phyloP scores from a whole-genome alignment of 2,329 filamentous ascomycete genomes.

The Calonectria henricotiae region DNA sequence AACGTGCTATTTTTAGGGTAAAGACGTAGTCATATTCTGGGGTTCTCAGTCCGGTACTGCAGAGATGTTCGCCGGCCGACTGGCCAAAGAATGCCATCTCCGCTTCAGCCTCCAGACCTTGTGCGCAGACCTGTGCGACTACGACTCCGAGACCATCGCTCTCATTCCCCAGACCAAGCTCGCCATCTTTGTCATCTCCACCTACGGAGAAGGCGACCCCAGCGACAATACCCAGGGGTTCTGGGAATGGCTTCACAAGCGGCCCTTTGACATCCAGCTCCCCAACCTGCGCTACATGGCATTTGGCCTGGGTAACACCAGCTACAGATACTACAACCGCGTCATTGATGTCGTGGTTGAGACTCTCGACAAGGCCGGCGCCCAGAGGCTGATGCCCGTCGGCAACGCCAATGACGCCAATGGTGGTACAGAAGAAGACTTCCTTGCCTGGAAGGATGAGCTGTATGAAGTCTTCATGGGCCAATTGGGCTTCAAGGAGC shows the following conservation, averaged over 20 bases:
- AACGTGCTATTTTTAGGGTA: conserved; percentile 57
- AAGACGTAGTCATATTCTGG: conserved; percentile 95
- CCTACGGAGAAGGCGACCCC: conserved; percentile 62
- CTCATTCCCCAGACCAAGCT: conserved; percentile 49
- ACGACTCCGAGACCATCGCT: conserved; percentile 61
- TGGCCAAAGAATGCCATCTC: conserved; percentile 92
- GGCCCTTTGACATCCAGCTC: conserved; percentile 36
- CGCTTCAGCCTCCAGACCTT: conserved; percentile 92
- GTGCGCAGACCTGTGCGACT: conserved; percentile 73
- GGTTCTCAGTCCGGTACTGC: conserved; percentile 97
- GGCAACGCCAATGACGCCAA: conserved; percentile 56
- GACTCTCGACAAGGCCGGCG: conserved; percentile 50
- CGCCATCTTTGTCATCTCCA: conserved; percentile 59
- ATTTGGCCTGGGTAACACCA: conserved; percentile 61
- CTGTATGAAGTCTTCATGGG: conserved; percentile 47
- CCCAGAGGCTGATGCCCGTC: conserved; percentile 49
- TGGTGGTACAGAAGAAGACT: conserved; percentile 58
- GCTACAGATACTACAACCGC: conserved; percentile 60
- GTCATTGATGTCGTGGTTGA: conserved; percentile 54
- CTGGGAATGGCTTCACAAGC: conserved; percentile 52
- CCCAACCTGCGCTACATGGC: conserved; percentile 55
- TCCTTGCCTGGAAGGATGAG: conserved; percentile 57
- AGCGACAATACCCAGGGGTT: conserved; percentile 58
- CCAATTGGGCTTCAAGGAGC: conserved; percentile 46
- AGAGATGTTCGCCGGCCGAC: conserved; percentile 89